Evolutionary conservation across 495 filamentous ascomycete species (phyloP).

Genomic region (Pyrenula massariospora): DNA sequence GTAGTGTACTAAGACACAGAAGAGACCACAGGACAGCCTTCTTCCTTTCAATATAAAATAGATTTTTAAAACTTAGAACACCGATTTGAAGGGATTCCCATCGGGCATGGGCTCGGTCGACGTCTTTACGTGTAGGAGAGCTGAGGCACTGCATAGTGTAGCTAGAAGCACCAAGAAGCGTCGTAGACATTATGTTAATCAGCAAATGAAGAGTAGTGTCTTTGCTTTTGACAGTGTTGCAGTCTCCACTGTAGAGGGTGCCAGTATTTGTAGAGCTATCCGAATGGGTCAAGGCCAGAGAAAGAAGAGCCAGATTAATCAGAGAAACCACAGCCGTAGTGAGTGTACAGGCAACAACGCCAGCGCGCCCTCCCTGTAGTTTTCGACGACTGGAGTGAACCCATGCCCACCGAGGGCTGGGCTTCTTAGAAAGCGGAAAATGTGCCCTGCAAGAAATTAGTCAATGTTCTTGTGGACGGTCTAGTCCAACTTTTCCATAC

Average conservation of each 20-base stretch:
- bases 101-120: conserved; percentile 30
- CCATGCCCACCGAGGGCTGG: too few species aligned
- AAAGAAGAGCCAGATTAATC: background rate
- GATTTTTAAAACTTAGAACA: conserved; percentile 35
- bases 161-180: conserved; percentile 25
- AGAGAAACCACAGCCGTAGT: background rate
- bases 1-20: conserved; percentile 6
- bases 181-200: conserved; percentile 22
- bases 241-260: background rate
- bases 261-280: background rate
- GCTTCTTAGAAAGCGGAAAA: too few species aligned
- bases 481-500: too few species aligned
- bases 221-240: background rate
- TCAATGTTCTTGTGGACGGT: too few species aligned
- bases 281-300: background rate
- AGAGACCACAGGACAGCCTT: conserved; percentile 23
- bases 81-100: conserved; percentile 42
- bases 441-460: too few species aligned
- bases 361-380: background rate
- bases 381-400: background rate
- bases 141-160: conserved; percentile 32
- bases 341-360: background rate
- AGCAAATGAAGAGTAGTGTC: conserved; percentile 10
- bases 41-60: conserved; percentile 23
- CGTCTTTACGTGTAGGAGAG: conserved; percentile 38